Evolutionary conservation across 139 green algal genomes (phyloP).

Genomic region (Closterium sp.): DNA sequence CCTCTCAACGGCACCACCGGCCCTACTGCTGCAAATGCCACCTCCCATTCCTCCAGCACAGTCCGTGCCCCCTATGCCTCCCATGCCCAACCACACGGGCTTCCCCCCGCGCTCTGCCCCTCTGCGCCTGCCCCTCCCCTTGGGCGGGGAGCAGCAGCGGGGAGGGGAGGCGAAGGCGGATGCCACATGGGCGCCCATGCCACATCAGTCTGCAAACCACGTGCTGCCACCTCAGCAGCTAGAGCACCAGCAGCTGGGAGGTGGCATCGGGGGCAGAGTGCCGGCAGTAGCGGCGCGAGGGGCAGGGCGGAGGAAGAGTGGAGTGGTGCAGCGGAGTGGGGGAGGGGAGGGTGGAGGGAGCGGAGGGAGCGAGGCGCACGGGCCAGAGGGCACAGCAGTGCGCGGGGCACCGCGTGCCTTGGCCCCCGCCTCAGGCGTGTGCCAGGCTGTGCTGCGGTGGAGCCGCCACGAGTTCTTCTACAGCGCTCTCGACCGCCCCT

Average conservation of each 20-base stretch:
- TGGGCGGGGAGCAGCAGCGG: not conserved
- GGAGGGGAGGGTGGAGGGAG: not conserved
- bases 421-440: not conserved
- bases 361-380: not conserved
- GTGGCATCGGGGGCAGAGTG: too few relatives aligned
- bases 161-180: too few relatives aligned
- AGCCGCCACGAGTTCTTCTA: conserved; percentile 54
- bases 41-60: not conserved
- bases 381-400: too few relatives aligned
- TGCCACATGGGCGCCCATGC: too few relatives aligned
- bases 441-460: conserved; percentile 33
- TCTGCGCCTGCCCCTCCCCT: not conserved
- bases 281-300: not conserved
- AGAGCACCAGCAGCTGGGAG: too few relatives aligned
- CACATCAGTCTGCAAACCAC: too few relatives aligned
- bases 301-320: not conserved
- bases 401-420: not conserved
- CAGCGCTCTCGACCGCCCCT: conserved; percentile 47
- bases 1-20: not conserved
- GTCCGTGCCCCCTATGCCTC: not conserved
- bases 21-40: not conserved
- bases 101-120: not conserved
- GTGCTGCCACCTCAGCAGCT: too few relatives aligned
- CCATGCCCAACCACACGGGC: not conserved
- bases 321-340: not conserved